phyloP scores from a whole-genome alignment of 805 yeast species.

The Zygoascus ofunaensis region DNA sequence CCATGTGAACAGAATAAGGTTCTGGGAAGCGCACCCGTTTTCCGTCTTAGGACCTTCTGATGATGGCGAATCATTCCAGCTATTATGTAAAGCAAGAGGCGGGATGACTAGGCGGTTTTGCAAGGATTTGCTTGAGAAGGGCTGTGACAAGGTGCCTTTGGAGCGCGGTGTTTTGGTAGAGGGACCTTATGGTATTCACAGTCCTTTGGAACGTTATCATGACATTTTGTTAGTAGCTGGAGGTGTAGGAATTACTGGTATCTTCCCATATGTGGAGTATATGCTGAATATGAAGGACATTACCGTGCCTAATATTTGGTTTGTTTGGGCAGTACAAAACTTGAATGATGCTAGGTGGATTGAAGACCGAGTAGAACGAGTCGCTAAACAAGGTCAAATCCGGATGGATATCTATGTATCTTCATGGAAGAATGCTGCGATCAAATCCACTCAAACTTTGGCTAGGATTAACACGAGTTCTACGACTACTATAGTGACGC shows the following conservation, averaged over 20 bases:
- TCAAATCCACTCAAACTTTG: background rate
- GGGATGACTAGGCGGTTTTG: conserved; percentile 43
- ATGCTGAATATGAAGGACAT: conserved; percentile 14
- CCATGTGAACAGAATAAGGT: conserved; percentile 37
- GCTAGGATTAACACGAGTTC: background rate
- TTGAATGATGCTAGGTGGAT: conserved; percentile 13
- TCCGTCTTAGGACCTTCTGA: conserved; percentile 39
- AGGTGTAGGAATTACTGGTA: conserved; percentile 57
- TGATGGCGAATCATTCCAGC: conserved; percentile 36
- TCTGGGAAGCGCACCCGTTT: conserved; percentile 66
- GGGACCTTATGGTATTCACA: conserved; percentile 50
- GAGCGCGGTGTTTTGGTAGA: conserved; percentile 41
- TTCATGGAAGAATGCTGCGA: background rate
- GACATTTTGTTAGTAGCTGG: conserved; percentile 49
- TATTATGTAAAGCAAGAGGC: conserved; percentile 42
- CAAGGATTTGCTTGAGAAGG: conserved; percentile 25
- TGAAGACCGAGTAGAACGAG: conserved; percentile 14
- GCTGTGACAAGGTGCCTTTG: conserved; percentile 28
- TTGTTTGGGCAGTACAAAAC: conserved; percentile 25
- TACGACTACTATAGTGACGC: background rate
- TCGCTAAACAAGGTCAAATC: conserved; percentile 25
- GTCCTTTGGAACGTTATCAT: conserved; percentile 40
- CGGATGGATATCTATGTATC: conserved; percentile 11
- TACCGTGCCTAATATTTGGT: conserved; percentile 13
- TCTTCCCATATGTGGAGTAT: conserved; percentile 37